These are phyloP conservation scores for Penicillium herquei DNA, from an alignment of 495 filamentous ascomycete genomes.

Conservation along the genomic window DNA sequence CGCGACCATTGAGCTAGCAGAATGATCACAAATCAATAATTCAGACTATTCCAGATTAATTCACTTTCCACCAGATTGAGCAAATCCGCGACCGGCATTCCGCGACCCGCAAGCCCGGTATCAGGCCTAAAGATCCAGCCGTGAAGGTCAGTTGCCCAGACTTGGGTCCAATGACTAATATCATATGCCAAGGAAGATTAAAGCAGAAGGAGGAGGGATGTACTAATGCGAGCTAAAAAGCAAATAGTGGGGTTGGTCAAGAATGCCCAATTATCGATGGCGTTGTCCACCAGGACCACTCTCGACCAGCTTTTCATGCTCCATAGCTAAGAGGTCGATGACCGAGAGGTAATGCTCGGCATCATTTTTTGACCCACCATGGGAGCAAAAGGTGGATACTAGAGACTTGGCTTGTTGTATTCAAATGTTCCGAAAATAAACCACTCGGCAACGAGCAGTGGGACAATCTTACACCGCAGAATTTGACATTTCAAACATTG, in stretches of 20 bases:
- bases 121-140: too few species aligned
- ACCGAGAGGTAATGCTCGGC: background rate
- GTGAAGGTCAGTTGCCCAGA: too few species aligned
- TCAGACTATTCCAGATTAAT: too few species aligned
- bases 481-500: too few species aligned
- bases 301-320: background rate
- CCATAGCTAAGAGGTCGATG: background rate
- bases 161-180: background rate
- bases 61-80: too few species aligned
- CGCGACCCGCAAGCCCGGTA: too few species aligned
- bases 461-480: background rate
- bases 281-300: background rate
- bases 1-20: too few species aligned
- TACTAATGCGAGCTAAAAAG: background rate
- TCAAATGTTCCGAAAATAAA: background rate
- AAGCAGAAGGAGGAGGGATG: background rate
- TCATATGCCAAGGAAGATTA: background rate
- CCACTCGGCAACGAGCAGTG: background rate
- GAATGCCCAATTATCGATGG: background rate
- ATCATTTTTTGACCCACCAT: background rate
- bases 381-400: background rate
- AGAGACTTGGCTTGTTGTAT: background rate
- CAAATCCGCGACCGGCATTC: too few species aligned
- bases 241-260: background rate
- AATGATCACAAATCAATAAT: too few species aligned